phyloP scores from a whole-genome alignment of 1,284 basidiomycete genomes.

The Pterula multifida region DNA sequence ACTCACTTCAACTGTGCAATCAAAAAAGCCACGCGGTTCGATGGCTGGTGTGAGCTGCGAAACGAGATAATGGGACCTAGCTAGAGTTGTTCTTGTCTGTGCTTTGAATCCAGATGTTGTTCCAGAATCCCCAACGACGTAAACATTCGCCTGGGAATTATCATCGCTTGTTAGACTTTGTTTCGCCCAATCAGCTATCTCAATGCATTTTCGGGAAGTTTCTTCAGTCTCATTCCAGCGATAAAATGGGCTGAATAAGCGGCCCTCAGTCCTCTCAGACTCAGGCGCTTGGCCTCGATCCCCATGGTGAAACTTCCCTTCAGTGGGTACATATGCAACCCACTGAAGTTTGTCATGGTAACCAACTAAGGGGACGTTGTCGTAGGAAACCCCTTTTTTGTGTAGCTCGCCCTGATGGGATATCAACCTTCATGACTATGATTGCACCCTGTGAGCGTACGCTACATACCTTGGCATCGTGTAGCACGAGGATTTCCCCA shows the following conservation, averaged over 20 bases:
- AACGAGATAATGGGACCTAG: conserved; percentile 36
- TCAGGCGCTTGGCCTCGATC: conserved; percentile 17
- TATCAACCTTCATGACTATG: neutral
- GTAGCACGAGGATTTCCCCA: conserved; percentile 33
- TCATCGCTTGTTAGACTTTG: conserved; percentile 17
- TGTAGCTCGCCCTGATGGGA: neutral
- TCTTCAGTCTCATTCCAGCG: conserved; percentile 9
- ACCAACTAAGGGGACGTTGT: conserved; percentile 24
- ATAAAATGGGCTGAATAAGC: conserved; percentile 21
- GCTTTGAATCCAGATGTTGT: conserved; percentile 4
- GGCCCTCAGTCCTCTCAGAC: conserved; percentile 15
- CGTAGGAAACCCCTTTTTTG: conserved; percentile 21
- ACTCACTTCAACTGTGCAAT: conserved; percentile 57
- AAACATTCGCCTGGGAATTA: conserved; percentile 12
- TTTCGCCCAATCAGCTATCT: conserved; percentile 44
- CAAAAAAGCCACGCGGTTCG: conserved; percentile 42
- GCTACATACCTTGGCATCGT: conserved; percentile 24
- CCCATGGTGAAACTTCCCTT: conserved; percentile 18
- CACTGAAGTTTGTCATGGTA: conserved; percentile 27
- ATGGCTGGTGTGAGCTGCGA: conserved; percentile 33
- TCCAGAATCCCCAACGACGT: conserved; percentile 12
- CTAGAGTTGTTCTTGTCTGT: conserved; percentile 4
- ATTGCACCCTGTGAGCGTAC: neutral
- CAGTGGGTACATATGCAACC: conserved; percentile 21
- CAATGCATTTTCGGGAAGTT: conserved; percentile 21